A percentile compares a stretch with the other conserved stretches of the same genome.
These are phyloP conservation scores for Colletotrichum abscissum DNA, from an alignment of 2,329 filamentous ascomycete species.

Conservation along the genomic window DNA sequence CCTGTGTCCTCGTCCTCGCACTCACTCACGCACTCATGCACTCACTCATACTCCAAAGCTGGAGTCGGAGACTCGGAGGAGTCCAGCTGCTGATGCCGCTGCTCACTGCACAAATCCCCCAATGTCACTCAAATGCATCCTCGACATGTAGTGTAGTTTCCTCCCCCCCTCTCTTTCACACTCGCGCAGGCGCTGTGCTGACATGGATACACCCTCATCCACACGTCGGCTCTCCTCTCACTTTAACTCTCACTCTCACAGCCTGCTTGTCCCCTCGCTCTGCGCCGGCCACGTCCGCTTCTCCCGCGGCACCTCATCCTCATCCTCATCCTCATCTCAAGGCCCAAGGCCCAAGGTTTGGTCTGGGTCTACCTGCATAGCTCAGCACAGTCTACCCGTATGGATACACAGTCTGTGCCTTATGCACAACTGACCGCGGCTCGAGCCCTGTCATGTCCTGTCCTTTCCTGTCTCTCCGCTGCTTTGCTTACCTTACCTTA, in stretches of 20 bases:
- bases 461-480: constrained; percentile 3
- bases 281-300: neutral
- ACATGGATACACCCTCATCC: neutral
- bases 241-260: neutral
- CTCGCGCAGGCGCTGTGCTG: neutral
- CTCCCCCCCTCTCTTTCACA: neutral
- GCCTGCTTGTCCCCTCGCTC: neutral
- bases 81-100: neutral
- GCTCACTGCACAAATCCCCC: constrained; percentile 1
- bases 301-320: neutral
- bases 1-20: neutral
- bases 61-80: neutral
- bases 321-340: neutral
- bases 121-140: neutral
- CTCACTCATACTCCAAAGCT: neutral
- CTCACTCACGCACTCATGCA: neutral
- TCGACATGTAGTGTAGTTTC: neutral
- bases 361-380: neutral
- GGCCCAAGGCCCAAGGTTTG: neutral
- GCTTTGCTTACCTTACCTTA: constrained; percentile 29
- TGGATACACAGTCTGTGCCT: neutral
- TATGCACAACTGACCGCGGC: neutral
- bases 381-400: neutral
- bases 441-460: constrained; percentile 5
- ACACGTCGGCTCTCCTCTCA: neutral